Evolutionary conservation across 257 asterid species (phyloP), one percentile per base, ranked within the genome.

Genomic region (Buddleja alternifolia): DNA sequence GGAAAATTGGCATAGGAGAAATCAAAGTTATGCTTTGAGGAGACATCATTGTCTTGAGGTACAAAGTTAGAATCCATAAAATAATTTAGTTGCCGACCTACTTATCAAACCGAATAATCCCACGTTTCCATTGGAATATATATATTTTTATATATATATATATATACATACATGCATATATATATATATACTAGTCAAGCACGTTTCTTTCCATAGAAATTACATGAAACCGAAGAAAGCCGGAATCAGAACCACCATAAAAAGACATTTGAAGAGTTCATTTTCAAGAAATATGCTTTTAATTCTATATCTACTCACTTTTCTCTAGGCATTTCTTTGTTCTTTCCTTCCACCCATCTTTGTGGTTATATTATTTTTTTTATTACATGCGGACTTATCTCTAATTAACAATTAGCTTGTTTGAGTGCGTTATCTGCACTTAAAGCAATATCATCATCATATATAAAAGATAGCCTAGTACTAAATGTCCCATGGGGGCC

Each of bases 131-230:
- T 44, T 23, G 20, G 41, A 24, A 21, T 11, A 25, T n/a, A 12
- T 2, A n/a, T n/a, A n/a, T n/a, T n/a, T n/a, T n/a, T n/a, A n/a
- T n/a, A n/a, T n/a, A n/a, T n/a, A n/a, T n/a, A n/a, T n/a, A n/a
- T n/a, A n/a, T n/a, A n/a, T n/a, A n/a, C n/a, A n/a, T n/a, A n/a
- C n/a, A n/a, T n/a, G n/a, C n/a, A n/a, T n/a, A n/a, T n/a, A n/a
- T n/a, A n/a, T n/a, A n/a, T n/a, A n/a, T 34, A 29, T 44, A 29
- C 15, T 44, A 64, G 86, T 74, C 82, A 66, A 74, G 16, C 83
- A 83, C 86, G 84, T 80, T 83, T 81, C 83, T 67, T 67, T 29
- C 58, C 67, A 17, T 51, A 61, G 12, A 44, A 70, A 66, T 73
- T 77, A 80, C 68, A 74, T 56, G 60, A 65, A 63, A 34, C 24